These are phyloP conservation scores for Gossypioides kirkii DNA, from an alignment of 345 rosid genomes.

Conservation along the genomic window DNA sequence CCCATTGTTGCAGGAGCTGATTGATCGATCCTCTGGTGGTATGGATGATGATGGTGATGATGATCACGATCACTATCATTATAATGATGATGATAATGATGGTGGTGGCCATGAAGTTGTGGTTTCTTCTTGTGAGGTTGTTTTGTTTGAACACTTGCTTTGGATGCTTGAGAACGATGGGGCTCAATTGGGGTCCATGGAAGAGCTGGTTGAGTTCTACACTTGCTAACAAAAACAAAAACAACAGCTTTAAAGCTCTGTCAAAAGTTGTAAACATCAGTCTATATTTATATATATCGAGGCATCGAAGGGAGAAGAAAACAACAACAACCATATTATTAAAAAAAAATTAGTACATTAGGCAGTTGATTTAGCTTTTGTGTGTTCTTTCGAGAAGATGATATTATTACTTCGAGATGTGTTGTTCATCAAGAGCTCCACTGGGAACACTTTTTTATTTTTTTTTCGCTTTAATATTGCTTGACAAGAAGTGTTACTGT, in stretches of 20 bases:
- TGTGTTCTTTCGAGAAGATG: conserved; percentile 3
- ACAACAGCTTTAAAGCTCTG: neutral
- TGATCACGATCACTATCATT: conserved; percentile 5
- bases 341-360: neutral
- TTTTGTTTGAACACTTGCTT: conserved; percentile 86
- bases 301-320: neutral
- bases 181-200: conserved; percentile 59
- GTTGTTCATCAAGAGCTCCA: conserved; percentile 1
- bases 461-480: neutral
- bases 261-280: conserved; percentile 7
- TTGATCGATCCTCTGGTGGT: conserved; percentile 43
- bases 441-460: neutral
- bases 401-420: conserved; percentile 7
- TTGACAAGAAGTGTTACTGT: neutral
- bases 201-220: conserved; percentile 66
- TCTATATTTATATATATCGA: neutral
- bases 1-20: conserved; percentile 73
- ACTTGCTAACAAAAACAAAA: conserved; percentile 25
- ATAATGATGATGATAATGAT: conserved; percentile 7
- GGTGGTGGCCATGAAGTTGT: conserved; percentile 31
- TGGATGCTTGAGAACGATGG: conserved; percentile 77
- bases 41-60: neutral
- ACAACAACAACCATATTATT: neutral
- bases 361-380: neutral
- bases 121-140: conserved; percentile 83